Evolutionary conservation across 2,329 filamentous ascomycete genomes (phyloP).

Genomic region (Akanthomyces dipterigenus): DNA sequence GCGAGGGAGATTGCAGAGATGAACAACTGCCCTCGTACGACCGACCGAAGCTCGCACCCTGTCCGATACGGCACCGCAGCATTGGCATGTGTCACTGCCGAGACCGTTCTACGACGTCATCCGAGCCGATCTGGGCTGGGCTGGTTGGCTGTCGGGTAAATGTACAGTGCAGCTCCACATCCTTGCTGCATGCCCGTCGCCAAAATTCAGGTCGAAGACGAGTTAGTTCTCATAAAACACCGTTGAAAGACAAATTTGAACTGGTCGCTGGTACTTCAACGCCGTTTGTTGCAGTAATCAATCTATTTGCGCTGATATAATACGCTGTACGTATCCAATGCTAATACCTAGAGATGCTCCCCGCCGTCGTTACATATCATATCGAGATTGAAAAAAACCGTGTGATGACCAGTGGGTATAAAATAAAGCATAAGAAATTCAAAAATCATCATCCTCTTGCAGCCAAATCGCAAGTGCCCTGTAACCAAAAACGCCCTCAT

Average conservation of each 20-base stretch:
- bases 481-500: neutral
- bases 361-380: neutral
- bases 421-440: neutral
- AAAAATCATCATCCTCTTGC: neutral
- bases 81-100: neutral
- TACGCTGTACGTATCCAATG: neutral
- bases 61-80: neutral
- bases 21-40: neutral
- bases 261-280: neutral
- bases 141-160: neutral
- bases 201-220: neutral
- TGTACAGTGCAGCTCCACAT: neutral
- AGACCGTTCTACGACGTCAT: neutral
- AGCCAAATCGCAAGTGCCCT: neutral
- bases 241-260: too few species aligned
- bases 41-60: neutral
- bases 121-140: neutral
- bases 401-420: conserved; percentile 1
- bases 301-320: neutral
- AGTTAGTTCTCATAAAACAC: too few species aligned
- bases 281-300: neutral
- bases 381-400: neutral
- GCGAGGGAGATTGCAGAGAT: neutral
- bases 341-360: neutral
- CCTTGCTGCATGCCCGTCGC: neutral